Evolutionary conservation across 805 yeast genomes (phyloP).

Genomic region (Saccharomycopsis olivae): DNA sequence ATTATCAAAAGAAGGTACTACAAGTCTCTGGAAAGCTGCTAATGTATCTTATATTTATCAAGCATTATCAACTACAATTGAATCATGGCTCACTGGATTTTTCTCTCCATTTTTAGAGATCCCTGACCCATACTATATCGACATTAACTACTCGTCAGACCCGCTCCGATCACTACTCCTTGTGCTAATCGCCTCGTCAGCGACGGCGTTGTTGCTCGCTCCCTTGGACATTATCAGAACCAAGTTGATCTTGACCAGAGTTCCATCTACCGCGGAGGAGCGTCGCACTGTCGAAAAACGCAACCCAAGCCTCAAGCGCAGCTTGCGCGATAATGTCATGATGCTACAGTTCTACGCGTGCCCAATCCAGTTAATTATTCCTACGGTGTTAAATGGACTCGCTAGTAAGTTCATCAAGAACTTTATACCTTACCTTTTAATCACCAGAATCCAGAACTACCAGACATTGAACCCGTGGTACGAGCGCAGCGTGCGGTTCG

Average conservation of each 20-base stretch:
- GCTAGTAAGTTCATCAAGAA: slow-evolving; percentile 50
- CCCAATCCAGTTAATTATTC: slow-evolving; percentile 52
- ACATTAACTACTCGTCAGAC: slow-evolving; percentile 68
- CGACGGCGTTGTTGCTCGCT: slow-evolving; percentile 61
- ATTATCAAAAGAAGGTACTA: slow-evolving; percentile 59
- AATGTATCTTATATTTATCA: slow-evolving; percentile 73
- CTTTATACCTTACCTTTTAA: slow-evolving; percentile 55
- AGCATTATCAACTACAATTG: slow-evolving; percentile 64
- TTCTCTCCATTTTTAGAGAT: slow-evolving; percentile 69
- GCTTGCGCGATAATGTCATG: slow-evolving; percentile 59
- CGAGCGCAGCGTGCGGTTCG: slow-evolving; percentile 41
- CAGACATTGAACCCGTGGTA: slow-evolving; percentile 45
- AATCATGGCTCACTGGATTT: slow-evolving; percentile 88
- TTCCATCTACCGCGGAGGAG: slow-evolving; percentile 25
- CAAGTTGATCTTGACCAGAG: slow-evolving; percentile 60
- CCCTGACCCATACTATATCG: slow-evolving; percentile 85
- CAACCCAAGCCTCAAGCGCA: slow-evolving; percentile 32
- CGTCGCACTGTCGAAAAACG: slow-evolving; percentile 23
- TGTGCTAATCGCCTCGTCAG: slow-evolving; percentile 58
- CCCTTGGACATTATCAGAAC: slow-evolving; percentile 80
- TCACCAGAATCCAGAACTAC: slow-evolving; percentile 44
- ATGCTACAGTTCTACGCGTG: slow-evolving; percentile 38
- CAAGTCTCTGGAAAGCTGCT: slow-evolving; percentile 62
- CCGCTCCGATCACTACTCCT: slow-evolving; percentile 58
- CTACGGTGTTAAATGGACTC: slow-evolving; percentile 58